Base-by-base conservation (phyloP, 768 basidiomycete genomes). In the Hydnum rufescens region DNA sequence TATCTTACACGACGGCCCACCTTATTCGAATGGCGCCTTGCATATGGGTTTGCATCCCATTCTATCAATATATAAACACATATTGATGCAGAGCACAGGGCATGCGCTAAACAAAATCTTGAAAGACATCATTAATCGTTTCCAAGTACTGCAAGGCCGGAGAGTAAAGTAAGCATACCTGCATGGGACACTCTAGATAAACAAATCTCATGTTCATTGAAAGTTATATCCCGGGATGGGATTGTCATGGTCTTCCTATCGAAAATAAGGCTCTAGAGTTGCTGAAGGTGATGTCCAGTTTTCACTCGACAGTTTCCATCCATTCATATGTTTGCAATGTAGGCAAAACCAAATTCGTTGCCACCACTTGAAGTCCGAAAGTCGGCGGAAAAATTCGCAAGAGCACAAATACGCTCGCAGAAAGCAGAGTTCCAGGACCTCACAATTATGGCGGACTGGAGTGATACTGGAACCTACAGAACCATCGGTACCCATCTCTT, bases 191-290 rank as follows among this genome's bases (percentile, higher is more conserved):
- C n/a, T 25, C 47, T 3, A 16, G 18, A 30, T 23, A 3, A 18
- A 2, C 18, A n/a, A 6, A 3, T 28, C 6, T 48, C 56, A 26
- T 54, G 48, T 3, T 32, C 19, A 23, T 4, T 32, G 8, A n/a
- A 53, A 96, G 93, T 60, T 96, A 92, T 66, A 65, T 84, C 13
- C 92, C 93, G 32, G 93, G 93, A 5, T 99, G 89, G 88, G 93
- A 99, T 61, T 97, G 93, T 60, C 93, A 99, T 63, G 93, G 93
- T 4, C 75, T 96, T 8, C 93, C 93, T 0, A 96, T 97, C 55
- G 93, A 97, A 64, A 87, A 88, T 58, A 96, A 95, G 60, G 85
- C 90, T 0, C 67, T 99, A 32, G 70, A 81, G 55, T 74, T 81
- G 23, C 70, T 93, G 26, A 72, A 75, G 52, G 85, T 85, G 44